Base-by-base conservation (phyloP, 1,284 basidiomycete genomes). In the Inonotus hispidus region DNA sequence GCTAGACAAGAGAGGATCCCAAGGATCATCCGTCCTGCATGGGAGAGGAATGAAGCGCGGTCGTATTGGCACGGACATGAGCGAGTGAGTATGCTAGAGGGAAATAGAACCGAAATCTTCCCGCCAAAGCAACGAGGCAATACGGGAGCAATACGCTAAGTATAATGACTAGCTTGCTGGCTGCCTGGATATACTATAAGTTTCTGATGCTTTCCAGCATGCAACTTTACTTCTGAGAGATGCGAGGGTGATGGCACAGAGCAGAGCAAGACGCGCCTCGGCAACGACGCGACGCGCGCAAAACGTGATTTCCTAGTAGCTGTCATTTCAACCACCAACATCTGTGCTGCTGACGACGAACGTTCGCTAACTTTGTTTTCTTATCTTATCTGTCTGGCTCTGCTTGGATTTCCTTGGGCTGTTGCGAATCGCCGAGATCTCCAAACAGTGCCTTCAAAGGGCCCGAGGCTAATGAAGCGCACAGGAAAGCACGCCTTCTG, bases 31-130 rank as follows among this genome's bases (percentile, higher is more conserved):
- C 14, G 21, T 3, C 21, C n/a, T 21, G 39, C 60, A 53, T 58
- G 55, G 60, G 8, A 49, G 49, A n/a, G 60, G 60, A 43, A 55
- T 53, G 47, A 62, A 62, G 11, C 27, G 32, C 11, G 55, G 55
- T 16, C 56, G 60, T 39, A 35, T 25, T 35, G 45, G 21, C n/a
- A 25, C 29, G 21, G 56, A 58, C 56, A 58, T 58, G n/a, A 19
- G 21, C 21, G 27, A 32, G 23, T 21, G 27, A 37, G 23, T 16
- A 14, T 45, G 29, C 21, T 38, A 38, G n/a, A 35, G 49, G 45
- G 35, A 49, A 58, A 14, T n/a, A 38, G 45, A 49, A 52, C 50
- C 50, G 50, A 52, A 52, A 29, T 49, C 47, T 43, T 21, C 45
- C 56, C 32, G 56, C 56, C 47, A 14, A 47, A 46, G 16, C 23